A percentile compares a stretch with the other conserved stretches of the same genome.
Evolutionary conservation across 176 grass and related monocot species (phyloP).

Genomic region (Eragrostis curvula): DNA sequence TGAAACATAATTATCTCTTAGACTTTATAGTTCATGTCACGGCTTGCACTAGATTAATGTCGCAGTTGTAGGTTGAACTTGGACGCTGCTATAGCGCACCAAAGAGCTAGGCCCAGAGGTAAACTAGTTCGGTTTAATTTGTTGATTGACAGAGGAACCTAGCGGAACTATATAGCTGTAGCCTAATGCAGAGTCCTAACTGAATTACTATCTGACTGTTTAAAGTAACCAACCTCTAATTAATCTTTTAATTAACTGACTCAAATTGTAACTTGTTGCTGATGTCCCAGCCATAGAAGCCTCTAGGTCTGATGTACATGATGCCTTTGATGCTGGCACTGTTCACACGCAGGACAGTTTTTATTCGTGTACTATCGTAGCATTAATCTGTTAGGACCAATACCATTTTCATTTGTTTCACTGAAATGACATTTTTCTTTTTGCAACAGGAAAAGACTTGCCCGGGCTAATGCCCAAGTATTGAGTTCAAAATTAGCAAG

Average conservation of each 20-base stretch:
- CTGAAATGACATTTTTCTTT: conserved; percentile 25
- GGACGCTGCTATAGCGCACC: neutral
- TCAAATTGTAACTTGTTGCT: neutral
- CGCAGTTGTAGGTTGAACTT: neutral
- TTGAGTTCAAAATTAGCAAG: conserved; percentile 43
- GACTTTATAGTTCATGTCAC: neutral
- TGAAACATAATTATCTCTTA: neutral
- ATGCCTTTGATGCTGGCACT: neutral
- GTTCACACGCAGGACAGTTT: neutral
- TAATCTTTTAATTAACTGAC: no score
- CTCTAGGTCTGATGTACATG: neutral
- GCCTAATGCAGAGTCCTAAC: neutral
- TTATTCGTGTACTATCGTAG: neutral
- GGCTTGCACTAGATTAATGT: neutral
- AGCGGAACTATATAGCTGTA: no score
- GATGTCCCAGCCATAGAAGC: neutral
- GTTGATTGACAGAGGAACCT: neutral
- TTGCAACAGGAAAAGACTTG: conserved; percentile 62
- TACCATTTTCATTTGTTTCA: conserved; percentile 1
- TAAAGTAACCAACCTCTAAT: neutral
- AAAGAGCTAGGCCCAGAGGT: neutral
- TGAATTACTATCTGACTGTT: neutral
- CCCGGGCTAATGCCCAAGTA: conserved; percentile 45
- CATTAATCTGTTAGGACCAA: neutral
- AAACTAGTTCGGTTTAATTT: neutral